Evolutionary conservation across 306 rosid genomes (phyloP).

Genomic region (Lagenaria siceraria): DNA sequence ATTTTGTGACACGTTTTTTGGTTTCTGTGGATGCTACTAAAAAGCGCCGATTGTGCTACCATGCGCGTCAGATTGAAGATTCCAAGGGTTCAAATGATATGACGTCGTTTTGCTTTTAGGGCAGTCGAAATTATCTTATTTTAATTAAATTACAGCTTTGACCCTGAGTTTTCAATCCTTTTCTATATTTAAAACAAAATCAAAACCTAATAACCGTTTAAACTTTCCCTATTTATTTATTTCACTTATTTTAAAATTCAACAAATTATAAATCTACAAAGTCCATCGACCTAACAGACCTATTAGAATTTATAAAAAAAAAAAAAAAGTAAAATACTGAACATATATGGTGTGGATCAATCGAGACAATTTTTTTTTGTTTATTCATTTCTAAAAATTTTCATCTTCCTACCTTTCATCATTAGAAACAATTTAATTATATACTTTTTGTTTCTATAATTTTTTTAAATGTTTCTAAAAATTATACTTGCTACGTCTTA

Average conservation of each 20-base stretch:
- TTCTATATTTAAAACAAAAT: too few relatives aligned
- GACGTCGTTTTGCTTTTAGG: background rate
- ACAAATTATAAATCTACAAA: too few relatives aligned
- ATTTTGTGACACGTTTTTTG: background rate
- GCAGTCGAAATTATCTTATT: background rate
- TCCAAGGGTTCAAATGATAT: background rate
- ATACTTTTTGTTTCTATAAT: too few relatives aligned
- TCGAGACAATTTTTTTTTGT: too few relatives aligned
- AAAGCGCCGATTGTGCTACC: background rate
- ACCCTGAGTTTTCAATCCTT: background rate
- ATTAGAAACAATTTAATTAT: too few relatives aligned
- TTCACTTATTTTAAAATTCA: too few relatives aligned
- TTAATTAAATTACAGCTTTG: background rate
- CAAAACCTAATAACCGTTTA: background rate
- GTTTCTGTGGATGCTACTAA: constrained; percentile 4
- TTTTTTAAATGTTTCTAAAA: too few relatives aligned
- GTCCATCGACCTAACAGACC: background rate
- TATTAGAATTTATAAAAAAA: too few relatives aligned
- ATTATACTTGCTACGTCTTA: too few relatives aligned
- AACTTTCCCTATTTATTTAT: background rate
- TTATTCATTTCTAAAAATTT: too few relatives aligned
- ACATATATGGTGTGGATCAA: background rate
- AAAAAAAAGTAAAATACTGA: too few relatives aligned
- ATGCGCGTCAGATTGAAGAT: background rate
- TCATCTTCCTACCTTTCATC: too few relatives aligned